Evolutionary conservation across 257 asterid genomes (phyloP).

Genomic region (Plantago ovata): DNA sequence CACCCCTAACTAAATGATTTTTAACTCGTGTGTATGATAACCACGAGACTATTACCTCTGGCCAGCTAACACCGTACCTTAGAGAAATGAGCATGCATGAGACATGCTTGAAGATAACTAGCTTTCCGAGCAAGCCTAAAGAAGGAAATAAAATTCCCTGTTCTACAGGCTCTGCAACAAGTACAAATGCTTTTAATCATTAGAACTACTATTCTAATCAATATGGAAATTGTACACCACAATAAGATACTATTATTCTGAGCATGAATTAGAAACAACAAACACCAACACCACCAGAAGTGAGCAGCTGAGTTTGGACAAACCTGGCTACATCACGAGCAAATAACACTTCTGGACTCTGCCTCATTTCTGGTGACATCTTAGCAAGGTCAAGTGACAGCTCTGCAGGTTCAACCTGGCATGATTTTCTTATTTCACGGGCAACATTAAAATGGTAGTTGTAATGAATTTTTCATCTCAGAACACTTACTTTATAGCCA

Average conservation of each 20-base stretch:
- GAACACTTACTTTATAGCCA: conserved; percentile 86
- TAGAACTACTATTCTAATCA: conserved; percentile 13
- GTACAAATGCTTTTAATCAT: conserved; percentile 12
- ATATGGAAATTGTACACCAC: neutral
- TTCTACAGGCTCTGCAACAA: conserved; percentile 88
- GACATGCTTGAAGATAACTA: conserved; percentile 93
- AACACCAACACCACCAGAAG: neutral
- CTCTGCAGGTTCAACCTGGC: conserved; percentile 99
- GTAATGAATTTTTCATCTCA: conserved; percentile 26
- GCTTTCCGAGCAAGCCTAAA: conserved; percentile 92
- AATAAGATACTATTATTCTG: neutral
- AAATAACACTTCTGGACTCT: conserved; percentile 79
- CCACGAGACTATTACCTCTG: neutral
- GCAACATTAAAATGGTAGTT: conserved; percentile 27
- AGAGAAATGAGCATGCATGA: conserved; percentile 98
- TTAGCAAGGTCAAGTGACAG: conserved; percentile 96
- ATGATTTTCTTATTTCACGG: conserved; percentile 48
- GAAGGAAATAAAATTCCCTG: conserved; percentile 87
- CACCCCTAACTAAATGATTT: conserved; percentile 14
- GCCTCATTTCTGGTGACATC: conserved; percentile 94
- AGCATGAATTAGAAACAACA: neutral
- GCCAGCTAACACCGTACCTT: conserved; percentile 55
- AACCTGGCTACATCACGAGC: conserved; percentile 99
- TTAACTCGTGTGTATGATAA: neutral
- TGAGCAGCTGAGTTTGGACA: conserved; percentile 8